These are phyloP conservation scores for Heliamphora exappendiculata DNA, from an alignment of 148 eudicot genomes.

Conservation along the genomic window DNA sequence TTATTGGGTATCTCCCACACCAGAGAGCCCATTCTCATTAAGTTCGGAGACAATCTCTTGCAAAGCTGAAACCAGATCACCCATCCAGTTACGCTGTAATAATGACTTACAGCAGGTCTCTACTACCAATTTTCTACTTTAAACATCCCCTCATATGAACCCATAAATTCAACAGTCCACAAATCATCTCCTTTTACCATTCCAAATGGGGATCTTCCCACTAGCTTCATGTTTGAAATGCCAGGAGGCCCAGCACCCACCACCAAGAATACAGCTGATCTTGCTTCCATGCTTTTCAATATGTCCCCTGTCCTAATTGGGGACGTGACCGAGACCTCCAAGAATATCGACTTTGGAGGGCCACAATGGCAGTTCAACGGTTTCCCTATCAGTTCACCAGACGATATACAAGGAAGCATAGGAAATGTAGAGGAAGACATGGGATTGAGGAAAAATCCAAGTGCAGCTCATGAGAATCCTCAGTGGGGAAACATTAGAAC, in stretches of 20 bases:
- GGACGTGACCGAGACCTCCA: constrained; percentile 24
- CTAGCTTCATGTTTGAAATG: constrained; percentile 28
- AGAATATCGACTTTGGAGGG: constrained; percentile 33
- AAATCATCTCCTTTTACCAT: constrained; percentile 26
- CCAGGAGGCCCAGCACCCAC: constrained; percentile 23
- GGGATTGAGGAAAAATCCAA: constrained; percentile 28
- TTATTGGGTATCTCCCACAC: constrained; percentile 52
- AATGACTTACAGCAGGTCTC: constrained; percentile 14
- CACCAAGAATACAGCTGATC: constrained; percentile 26
- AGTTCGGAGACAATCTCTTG: constrained; percentile 49
- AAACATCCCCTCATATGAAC: constrained; percentile 29
- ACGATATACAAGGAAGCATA: constrained; percentile 33
- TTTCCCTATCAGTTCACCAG: constrained; percentile 32
- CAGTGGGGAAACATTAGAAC: constrained; percentile 38
- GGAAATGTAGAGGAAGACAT: constrained; percentile 23
- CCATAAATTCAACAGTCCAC: constrained; percentile 19
- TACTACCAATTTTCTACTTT: constrained; percentile 27
- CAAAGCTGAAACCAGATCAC: constrained; percentile 38
- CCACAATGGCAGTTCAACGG: constrained; percentile 35
- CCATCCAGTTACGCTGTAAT: constrained; percentile 19
- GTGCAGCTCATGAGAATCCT: constrained; percentile 12
- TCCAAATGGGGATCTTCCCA: constrained; percentile 25
- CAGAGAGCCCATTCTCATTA: too few species aligned
- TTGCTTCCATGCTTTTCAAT: constrained; percentile 42
- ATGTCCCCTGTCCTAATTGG: constrained; percentile 23